Base-by-base conservation (phyloP, 2,329 filamentous ascomycete species). In the Trichoderma endophyticum region DNA sequence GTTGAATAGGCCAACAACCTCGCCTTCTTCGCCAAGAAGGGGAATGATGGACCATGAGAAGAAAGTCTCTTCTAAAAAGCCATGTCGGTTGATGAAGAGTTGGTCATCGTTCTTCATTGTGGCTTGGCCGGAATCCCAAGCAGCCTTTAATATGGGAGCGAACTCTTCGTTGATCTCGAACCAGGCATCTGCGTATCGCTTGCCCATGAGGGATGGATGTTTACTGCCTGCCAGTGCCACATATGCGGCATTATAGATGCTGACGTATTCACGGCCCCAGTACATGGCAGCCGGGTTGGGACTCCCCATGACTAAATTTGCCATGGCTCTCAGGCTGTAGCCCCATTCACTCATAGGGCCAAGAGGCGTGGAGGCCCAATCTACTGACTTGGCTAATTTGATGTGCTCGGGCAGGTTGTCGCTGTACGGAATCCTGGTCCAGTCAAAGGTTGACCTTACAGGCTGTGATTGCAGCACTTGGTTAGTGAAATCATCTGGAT, bases 81-180 rank as follows among this genome's bases (percentile, higher is more conserved):
- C 88, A 74, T 89, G 88, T 8, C 93, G 88, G 61, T 87, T 84
- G 36, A 96, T 86, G 76, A 94, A 94, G 1, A 95, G 83, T 71
- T 89, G 89, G 74, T 95, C 92, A 76, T 96, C 93, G 75, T 95
- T 90, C 79, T 94, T 95, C 91, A 95, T 93, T 0, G 91, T 94
- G 0, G 93, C 91, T 81, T 94, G 90, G 0, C 93, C 93, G 5
- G 90, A 91, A 51, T 87, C 81, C 79, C 87, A 88, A 0, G 93
- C 93, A 73, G 84, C 89, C 21, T 86, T 84, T 74, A 96, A 93
- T 0, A 92, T 86, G 2, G 89, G 89, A 74, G 90, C 86, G 12
- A 95, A 86, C 6, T 90, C 88, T 26, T 89, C 83, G 92, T 92
- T 95, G 6, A 95, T 91, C 78, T 95, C 93, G 0, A 84, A 74